phyloP scores from a whole-genome alignment of 1,284 basidiomycete genomes.

The Papiliotrema nemorosa region DNA sequence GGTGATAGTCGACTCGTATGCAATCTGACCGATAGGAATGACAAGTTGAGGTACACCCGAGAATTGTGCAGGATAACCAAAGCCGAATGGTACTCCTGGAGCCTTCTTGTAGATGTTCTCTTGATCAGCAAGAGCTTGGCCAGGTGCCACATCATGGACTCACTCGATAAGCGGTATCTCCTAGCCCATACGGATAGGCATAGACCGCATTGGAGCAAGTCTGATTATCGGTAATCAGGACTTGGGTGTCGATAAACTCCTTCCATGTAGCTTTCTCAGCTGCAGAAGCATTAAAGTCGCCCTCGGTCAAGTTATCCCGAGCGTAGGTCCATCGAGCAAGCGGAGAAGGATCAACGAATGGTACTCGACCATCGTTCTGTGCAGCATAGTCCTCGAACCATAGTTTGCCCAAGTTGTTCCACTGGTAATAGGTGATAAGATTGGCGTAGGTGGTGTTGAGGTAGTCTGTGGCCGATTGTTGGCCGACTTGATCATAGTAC shows the following conservation, averaged over 20 bases:
- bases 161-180: slow-evolving; percentile 21
- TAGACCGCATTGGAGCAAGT: slow-evolving; percentile 50
- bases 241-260: slow-evolving; percentile 46
- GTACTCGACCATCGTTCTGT: slow-evolving; percentile 46
- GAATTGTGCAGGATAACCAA: slow-evolving; percentile 30
- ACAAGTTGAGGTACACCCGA: slow-evolving; percentile 48
- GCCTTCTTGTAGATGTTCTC: slow-evolving; percentile 23
- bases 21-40: slow-evolving; percentile 50
- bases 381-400: slow-evolving; percentile 50
- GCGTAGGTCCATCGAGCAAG: slow-evolving; percentile 48
- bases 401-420: slow-evolving; percentile 44
- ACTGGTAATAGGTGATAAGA: slow-evolving; percentile 49
- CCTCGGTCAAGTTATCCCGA: slow-evolving; percentile 18
- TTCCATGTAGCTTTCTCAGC: slow-evolving; percentile 33
- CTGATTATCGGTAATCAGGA: slow-evolving; percentile 37
- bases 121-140: background rate
- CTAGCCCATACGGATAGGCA: slow-evolving; percentile 43
- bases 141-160: slow-evolving; percentile 18
- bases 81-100: slow-evolving; percentile 33
- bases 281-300: slow-evolving; percentile 17
- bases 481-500: slow-evolving; percentile 14
- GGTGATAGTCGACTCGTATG: slow-evolving; percentile 51
- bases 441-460: slow-evolving; percentile 45
- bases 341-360: slow-evolving; percentile 51
- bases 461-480: slow-evolving; percentile 30